A percentile compares a stretch with the other conserved stretches of the same genome.
phyloP scores from a whole-genome alignment of 257 asterid species.

The Avicennia marina region DNA sequence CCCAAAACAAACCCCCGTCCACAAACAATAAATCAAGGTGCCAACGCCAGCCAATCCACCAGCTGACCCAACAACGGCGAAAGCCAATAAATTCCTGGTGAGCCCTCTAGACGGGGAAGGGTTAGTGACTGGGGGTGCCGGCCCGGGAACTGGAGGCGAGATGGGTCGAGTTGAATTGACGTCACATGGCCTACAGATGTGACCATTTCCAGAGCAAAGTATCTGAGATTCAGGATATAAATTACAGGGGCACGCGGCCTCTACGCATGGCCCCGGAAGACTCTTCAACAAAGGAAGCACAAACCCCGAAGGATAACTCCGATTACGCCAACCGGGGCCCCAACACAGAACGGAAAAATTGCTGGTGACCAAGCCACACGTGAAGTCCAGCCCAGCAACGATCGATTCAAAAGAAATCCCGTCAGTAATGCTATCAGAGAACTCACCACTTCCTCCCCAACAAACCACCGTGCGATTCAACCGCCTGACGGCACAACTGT shows the following conservation, averaged over 20 bases:
- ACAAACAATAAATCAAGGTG: slow-evolving; percentile 50
- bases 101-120: slow-evolving; percentile 34
- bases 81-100: slow-evolving; percentile 54
- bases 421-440: slow-evolving; percentile 23
- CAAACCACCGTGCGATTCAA: slow-evolving; percentile 62
- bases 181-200: slow-evolving; percentile 76
- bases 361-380: slow-evolving; percentile 69
- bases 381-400: slow-evolving; percentile 65
- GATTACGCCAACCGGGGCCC: slow-evolving; percentile 72
- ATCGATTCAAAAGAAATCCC: slow-evolving; percentile 57
- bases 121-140: slow-evolving; percentile 5
- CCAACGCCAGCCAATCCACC: slow-evolving; percentile 77
- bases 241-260: slow-evolving; percentile 49
- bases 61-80: slow-evolving; percentile 74
- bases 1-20: slow-evolving; percentile 77
- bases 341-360: slow-evolving; percentile 79
- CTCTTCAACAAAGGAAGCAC: slow-evolving; percentile 50
- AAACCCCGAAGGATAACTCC: slow-evolving; percentile 2
- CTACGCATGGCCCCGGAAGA: slow-evolving; percentile 75
- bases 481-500: slow-evolving; percentile 61
- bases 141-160: slow-evolving; percentile 11
- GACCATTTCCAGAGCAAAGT: slow-evolving; percentile 69
- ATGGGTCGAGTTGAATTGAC: slow-evolving; percentile 10
- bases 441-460: slow-evolving; percentile 65
- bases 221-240: slow-evolving; percentile 57